These are phyloP conservation scores for Hypomyces rosellus DNA, from an alignment of 2,329 filamentous ascomycete species.

Conservation along the genomic window DNA sequence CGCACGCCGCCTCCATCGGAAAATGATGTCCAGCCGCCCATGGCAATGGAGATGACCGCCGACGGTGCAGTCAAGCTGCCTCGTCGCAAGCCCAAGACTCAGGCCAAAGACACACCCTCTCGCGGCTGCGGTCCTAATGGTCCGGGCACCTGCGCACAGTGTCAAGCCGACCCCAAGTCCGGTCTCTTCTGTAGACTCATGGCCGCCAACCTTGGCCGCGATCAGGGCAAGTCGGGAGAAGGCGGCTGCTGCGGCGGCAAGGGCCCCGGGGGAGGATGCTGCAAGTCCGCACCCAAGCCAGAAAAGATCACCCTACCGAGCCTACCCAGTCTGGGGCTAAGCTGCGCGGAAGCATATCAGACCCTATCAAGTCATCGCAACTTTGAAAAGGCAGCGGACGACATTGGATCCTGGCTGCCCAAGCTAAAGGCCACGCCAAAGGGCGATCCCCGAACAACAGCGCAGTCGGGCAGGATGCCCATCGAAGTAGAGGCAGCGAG, in stretches of 20 bases:
- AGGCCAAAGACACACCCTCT: neutral
- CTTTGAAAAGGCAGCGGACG: conserved; percentile 66
- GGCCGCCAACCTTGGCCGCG: conserved; percentile 55
- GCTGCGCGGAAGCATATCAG: conserved; percentile 72
- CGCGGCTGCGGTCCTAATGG: conserved; percentile 58
- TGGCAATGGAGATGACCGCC: conserved; percentile 53
- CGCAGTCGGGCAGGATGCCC: conserved; percentile 43
- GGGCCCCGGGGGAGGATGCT: conserved; percentile 56
- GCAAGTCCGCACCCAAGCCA: conserved; percentile 36
- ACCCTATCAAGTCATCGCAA: conserved; percentile 71
- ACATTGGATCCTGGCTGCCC: conserved; percentile 70
- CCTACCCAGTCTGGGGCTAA: conserved; percentile 51
- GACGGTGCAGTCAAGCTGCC: conserved; percentile 57
- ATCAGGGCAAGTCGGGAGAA: conserved; percentile 23
- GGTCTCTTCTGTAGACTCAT: conserved; percentile 79
- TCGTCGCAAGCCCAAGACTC: conserved; percentile 26
- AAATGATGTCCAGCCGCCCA: conserved; percentile 46
- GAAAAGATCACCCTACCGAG: conserved; percentile 31
- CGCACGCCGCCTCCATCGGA: conserved; percentile 57
- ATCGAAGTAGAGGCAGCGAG: conserved; percentile 78
- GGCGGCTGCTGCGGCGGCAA: conserved; percentile 61
- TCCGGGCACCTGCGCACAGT: conserved; percentile 74
- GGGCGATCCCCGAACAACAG: conserved; percentile 19
- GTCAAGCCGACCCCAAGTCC: conserved; percentile 68
- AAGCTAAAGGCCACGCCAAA: conserved; percentile 58